Percentiles rank a stretch among this genome's conserved stretches.
phyloP scores from a whole-genome alignment of 768 basidiomycete genomes.

The Agrocybe pediades region DNA sequence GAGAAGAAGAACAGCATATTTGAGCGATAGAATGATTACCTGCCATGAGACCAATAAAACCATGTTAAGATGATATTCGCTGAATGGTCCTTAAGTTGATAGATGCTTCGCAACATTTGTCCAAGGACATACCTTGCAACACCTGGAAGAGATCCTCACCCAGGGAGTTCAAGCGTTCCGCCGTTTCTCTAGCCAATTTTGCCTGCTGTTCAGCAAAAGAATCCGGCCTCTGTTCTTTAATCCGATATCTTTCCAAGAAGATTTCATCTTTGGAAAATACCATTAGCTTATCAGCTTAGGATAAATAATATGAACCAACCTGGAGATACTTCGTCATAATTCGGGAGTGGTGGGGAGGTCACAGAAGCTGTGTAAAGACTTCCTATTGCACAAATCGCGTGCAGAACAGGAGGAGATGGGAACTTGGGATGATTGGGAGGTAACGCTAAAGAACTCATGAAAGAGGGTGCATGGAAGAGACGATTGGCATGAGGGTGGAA shows the following conservation, averaged over 20 bases:
- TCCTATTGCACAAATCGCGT: constrained; percentile 85
- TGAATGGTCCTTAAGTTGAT: constrained; percentile 23
- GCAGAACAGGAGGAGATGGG: constrained; percentile 69
- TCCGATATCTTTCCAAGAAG: constrained; percentile 47
- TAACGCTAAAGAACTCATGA: constrained; percentile 63
- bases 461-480: constrained; percentile 66
- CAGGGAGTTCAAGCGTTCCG: constrained; percentile 46
- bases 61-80: constrained; percentile 66
- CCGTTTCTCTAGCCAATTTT: constrained; percentile 50
- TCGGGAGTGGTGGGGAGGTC: constrained; percentile 52
- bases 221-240: constrained; percentile 48
- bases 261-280: constrained; percentile 46
- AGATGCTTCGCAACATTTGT: neutral
- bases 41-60: constrained; percentile 77
- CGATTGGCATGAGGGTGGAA: constrained; percentile 75
- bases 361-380: constrained; percentile 76
- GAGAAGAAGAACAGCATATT: neutral
- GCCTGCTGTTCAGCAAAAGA: constrained; percentile 72
- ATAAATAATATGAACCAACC: constrained; percentile 28
- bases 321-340: constrained; percentile 49
- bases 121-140: constrained; percentile 52
- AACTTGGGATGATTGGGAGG: constrained; percentile 74
- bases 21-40: constrained; percentile 35
- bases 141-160: constrained; percentile 60
- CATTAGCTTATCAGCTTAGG: neutral